Conservation (phyloP, 192 early-diverging fungal species). For the Coemansia sp. region DNA sequence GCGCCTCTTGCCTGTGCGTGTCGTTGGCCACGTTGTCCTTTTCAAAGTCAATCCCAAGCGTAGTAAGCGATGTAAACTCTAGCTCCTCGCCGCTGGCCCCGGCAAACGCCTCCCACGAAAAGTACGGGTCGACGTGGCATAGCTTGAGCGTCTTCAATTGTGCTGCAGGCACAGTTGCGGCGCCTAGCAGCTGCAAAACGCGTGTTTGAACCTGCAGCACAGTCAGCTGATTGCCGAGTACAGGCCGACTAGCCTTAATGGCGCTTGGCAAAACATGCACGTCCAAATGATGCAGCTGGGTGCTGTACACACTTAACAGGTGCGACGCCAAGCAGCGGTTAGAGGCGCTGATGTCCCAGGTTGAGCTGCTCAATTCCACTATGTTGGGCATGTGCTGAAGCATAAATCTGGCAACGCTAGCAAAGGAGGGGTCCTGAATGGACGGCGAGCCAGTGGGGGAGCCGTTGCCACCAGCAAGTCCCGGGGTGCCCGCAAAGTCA, state of each 20-base stretch:
- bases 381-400: slow-evolving; percentile 8
- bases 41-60: slow-evolving; percentile 29
- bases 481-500: slow-evolving; percentile 6
- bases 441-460: background rate
- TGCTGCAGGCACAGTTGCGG: background rate
- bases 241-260: background rate
- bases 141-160: slow-evolving; percentile 18
- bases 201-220: slow-evolving; percentile 22
- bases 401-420: background rate
- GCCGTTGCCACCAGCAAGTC: background rate
- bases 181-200: slow-evolving; percentile 5
- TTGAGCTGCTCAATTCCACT: background rate
- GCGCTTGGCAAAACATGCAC: background rate
- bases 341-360: slow-evolving; percentile 18
- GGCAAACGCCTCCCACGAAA: slow-evolving; percentile 32
- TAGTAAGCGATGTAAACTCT: slow-evolving; percentile 10
- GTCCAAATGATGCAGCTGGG: slow-evolving; percentile 4
- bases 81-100: background rate
- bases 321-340: slow-evolving; percentile 9
- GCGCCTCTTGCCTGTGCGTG: slow-evolving; percentile 14
- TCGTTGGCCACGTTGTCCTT: slow-evolving; percentile 34
- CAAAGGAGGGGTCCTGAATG: background rate
- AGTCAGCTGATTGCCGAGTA: background rate
- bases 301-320: slow-evolving; percentile 2
- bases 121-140: slow-evolving; percentile 22